phyloP scores from a whole-genome alignment of 441 rosid species.

The Hura crepitans region DNA sequence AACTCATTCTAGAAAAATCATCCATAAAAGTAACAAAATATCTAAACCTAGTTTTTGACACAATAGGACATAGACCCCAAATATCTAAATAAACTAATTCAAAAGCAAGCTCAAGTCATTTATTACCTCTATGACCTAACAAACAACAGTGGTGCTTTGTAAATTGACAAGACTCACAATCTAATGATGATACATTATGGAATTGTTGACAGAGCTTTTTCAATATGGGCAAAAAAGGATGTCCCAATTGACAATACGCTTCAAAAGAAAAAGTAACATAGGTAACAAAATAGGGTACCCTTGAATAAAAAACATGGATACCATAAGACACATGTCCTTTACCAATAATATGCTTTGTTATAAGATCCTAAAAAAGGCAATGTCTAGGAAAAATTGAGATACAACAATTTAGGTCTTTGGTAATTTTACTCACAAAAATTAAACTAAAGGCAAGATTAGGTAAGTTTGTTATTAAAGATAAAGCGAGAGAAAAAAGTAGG shows the following conservation, averaged over 20 bases:
- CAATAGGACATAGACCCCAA: too few species aligned
- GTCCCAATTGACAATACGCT: too few species aligned
- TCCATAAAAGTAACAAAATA: not conserved
- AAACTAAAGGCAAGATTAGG: not conserved
- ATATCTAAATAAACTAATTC: too few species aligned
- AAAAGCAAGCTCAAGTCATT: not conserved
- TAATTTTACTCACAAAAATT: not conserved
- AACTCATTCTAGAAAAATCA: not conserved
- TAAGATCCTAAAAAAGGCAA: not conserved
- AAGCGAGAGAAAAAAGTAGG: not conserved
- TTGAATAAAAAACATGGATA: not conserved
- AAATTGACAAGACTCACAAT: not conserved
- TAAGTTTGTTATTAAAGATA: not conserved
- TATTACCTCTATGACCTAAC: not conserved
- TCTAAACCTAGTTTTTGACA: not conserved
- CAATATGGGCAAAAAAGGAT: too few species aligned
- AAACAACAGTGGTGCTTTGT: not conserved
- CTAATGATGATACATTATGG: not conserved
- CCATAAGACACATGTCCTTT: too few species aligned
- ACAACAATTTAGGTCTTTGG: not conserved
- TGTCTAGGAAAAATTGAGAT: not conserved
- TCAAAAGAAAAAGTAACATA: too few species aligned
- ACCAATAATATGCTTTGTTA: not conserved
- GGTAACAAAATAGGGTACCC: not conserved
- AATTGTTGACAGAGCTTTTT: too few species aligned